These are phyloP conservation scores for Pelargonium fulgidum DNA, from an alignment of 441 rosid genomes.

Conservation along the genomic window DNA sequence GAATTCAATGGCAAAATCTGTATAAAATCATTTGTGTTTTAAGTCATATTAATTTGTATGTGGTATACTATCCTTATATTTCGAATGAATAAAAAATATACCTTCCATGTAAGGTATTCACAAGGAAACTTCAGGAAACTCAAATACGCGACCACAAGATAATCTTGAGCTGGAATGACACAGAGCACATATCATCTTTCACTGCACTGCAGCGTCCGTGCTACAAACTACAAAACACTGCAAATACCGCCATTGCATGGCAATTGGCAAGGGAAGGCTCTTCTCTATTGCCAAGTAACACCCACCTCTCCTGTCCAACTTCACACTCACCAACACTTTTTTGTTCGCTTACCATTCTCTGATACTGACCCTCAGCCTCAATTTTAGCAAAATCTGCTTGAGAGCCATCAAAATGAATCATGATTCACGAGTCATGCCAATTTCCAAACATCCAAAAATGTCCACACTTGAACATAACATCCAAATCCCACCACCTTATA, in stretches of 20 bases:
- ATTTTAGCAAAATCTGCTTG: background rate
- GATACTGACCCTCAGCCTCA: background rate
- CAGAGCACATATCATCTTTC: background rate
- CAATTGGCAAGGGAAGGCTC: background rate
- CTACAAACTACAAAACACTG: background rate
- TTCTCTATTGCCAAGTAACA: background rate
- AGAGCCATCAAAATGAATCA: background rate
- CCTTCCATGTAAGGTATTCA: background rate
- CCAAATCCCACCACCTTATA: constrained; percentile 7
- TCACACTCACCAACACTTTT: constrained; percentile 1
- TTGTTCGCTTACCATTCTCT: background rate
- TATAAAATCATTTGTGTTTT: too few species aligned
- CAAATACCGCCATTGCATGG: background rate
- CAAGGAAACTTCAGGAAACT: background rate
- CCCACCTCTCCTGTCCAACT: background rate
- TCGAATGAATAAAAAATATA: background rate
- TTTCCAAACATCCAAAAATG: constrained; percentile 4
- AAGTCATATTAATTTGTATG: background rate
- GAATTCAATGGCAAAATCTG: background rate
- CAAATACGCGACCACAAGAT: background rate
- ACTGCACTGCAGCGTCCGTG: background rate
- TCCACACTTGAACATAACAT: constrained; percentile 2
- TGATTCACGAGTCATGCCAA: background rate
- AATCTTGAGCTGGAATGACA: background rate
- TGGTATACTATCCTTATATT: background rate